A percentile compares a stretch with the other conserved stretches of the same genome.
Conservation (phyloP, 306 rosid genomes). For the Inga laurina region DNA sequence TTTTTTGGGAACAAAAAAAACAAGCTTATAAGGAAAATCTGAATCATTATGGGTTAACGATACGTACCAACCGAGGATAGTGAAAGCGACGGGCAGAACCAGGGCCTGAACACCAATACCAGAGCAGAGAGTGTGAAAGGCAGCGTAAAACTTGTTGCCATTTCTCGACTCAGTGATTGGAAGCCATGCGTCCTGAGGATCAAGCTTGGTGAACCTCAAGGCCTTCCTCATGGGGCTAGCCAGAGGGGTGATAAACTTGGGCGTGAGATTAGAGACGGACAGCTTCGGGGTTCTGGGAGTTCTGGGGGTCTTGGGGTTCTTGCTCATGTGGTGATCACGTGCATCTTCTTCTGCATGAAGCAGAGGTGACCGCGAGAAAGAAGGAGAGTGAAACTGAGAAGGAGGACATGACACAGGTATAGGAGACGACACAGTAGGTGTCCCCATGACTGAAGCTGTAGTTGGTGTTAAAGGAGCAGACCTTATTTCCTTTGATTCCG, state of each 20-base stretch:
- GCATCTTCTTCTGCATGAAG: not conserved
- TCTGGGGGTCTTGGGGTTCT: not conserved
- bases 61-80: constrained; percentile 6
- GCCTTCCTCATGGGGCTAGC: constrained; percentile 1
- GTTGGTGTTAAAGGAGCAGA: constrained; percentile 6
- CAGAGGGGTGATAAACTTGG: not conserved
- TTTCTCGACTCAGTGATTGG: constrained; percentile 4
- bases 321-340: not conserved
- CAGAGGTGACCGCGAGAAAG: not conserved
- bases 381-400: constrained; percentile 16
- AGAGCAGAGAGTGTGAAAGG: constrained; percentile 6
- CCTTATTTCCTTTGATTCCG: not conserved
- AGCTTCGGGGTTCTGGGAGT: not conserved
- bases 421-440: not conserved
- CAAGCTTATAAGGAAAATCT: not conserved
- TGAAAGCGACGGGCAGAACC: constrained; percentile 1
- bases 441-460: not conserved
- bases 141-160: not conserved
- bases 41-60: not conserved
- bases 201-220: constrained; percentile 9
- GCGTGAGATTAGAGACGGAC: not conserved
- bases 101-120: constrained; percentile 7
- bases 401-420: constrained; percentile 1
- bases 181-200: constrained; percentile 11
- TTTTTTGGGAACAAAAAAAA: too few relatives aligned